Evolutionary conservation across 1,284 basidiomycete species (phyloP).

Genomic region (Coniferiporia sulphurascens): DNA sequence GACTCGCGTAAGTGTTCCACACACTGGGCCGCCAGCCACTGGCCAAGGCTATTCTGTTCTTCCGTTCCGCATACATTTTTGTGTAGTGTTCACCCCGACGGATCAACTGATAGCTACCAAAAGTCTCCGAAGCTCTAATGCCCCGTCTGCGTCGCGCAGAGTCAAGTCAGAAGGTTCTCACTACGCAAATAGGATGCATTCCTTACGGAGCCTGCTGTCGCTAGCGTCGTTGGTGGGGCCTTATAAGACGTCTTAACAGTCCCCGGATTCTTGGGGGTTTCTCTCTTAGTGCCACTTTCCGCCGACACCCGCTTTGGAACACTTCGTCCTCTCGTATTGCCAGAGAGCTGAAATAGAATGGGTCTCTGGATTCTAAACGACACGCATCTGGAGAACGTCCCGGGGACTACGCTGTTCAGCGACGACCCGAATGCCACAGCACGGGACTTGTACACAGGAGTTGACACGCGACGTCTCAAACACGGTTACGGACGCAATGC

Average conservation of each 20-base stretch:
- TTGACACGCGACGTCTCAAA: slow-evolving; percentile 20
- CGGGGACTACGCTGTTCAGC: slow-evolving; percentile 23
- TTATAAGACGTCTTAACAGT: no score
- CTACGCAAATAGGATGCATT: no score
- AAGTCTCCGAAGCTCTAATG: background rate
- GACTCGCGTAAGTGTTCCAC: no score
- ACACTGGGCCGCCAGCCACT: background rate
- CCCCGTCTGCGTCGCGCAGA: background rate
- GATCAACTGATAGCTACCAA: background rate
- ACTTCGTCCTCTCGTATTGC: background rate
- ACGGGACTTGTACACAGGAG: slow-evolving; percentile 14
- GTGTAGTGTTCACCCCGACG: background rate
- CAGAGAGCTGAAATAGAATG: slow-evolving; percentile 14
- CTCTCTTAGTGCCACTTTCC: no score
- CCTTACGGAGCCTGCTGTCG: no score
- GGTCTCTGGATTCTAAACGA: slow-evolving; percentile 23
- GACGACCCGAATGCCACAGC: slow-evolving; percentile 23
- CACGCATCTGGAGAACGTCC: slow-evolving; percentile 19
- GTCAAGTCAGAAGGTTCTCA: background rate
- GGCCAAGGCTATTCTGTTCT: background rate
- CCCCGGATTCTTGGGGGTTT: no score
- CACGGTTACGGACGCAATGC: slow-evolving; percentile 21
- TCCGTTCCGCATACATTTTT: background rate
- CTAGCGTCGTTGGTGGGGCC: no score
- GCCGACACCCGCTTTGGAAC: no score